Evolutionary conservation across 345 rosid species (phyloP), one percentile per base, ranked within the genome.

Genomic region (Odontarrhena argentea): DNA sequence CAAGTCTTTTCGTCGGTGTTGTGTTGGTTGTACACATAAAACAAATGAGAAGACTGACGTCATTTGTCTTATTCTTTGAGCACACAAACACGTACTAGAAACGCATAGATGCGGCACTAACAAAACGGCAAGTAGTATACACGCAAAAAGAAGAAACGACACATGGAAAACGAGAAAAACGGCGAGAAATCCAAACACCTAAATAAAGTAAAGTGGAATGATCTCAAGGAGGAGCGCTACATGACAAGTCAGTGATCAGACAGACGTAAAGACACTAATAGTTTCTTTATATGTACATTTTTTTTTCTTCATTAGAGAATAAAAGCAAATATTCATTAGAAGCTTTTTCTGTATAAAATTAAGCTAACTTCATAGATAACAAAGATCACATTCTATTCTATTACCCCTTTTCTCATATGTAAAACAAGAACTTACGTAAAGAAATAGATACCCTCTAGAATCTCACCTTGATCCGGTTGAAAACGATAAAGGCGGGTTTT

Each of bases 101-200:
- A 71, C 37, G 45, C 50, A 63, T 37, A 40, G 56, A 38, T 40
- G 46, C 52, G 10, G 59, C 53, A 1, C 18, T n/a, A 15, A 55
- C 38, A 15, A 63, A 64, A 71, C 76, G 65, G 35, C 70, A 64
- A 64, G 70, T 32, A 48, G 70, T 64, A 52, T 40, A 64, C 45
- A 48, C 46, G 34, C 46, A 48, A 8, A 46, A 63, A 40, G 38
- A 63, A 40, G 52, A 36, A 63, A 71, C 76, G 65, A 68, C 72
- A 57, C 48, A 47, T 6, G 30, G n/a, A 10, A 7, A 56, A 30
- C 11, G 1, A 25, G 6, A 51, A 67, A 53, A 66, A 67, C 56
- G 52, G 15, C 64, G 36, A 55, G 71, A 46, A 35, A 43, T 34
- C 30, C 60, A 65, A 18, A 52, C 22, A 9, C 51, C 25, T 30